Base-by-base conservation (phyloP, 805 yeast genomes). In the Ogataea methylovora region DNA sequence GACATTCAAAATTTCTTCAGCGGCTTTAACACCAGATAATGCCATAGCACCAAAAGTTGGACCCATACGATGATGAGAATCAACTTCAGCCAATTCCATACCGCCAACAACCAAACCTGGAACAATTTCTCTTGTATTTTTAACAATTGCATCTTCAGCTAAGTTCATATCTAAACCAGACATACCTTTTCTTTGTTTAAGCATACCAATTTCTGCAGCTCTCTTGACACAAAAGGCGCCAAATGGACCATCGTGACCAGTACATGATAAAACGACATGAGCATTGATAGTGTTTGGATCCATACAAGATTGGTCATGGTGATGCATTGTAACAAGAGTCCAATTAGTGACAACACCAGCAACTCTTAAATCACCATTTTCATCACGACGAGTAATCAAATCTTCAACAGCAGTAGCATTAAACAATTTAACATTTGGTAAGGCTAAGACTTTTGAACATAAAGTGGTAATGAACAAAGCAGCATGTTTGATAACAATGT, bases 21-120 rank as follows among this genome's bases (percentile, higher is more conserved):
- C 88, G 28, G 88, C 87, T 60, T 79, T 79, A 46, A 80, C 79
- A 48, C 90, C 90, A 19, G 83, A 73, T 37, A 79, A 70, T 23
- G 75, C 80, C 88, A 81, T 81, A 30, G 87, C 87, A 39, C 86
- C 87, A 46, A 81, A 81, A 26, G 87, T 80, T 33, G 90, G 88
- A 19, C 88, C 88, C 87, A 81, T 81, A 61, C 90, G 73, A 69
- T 79, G 78, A 45, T 75, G 71, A 18, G 87, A 87, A 49, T 79
- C 84, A 35, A 80, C 73, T 54, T 81, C 87, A 23, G 84, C 77
- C 44, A 79, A 67, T 60, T 81, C 88, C 90, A 81, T 81, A 48
- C 90, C 88, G 32, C 82, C 79, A 40, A 76, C 78, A 38, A 67
- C 54, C 39, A 76, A 64, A 21, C 84, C 84, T 13, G 81, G 80